phyloP scores from a whole-genome alignment of 805 yeast genomes.

The Spencermartinsiella europaea region DNA sequence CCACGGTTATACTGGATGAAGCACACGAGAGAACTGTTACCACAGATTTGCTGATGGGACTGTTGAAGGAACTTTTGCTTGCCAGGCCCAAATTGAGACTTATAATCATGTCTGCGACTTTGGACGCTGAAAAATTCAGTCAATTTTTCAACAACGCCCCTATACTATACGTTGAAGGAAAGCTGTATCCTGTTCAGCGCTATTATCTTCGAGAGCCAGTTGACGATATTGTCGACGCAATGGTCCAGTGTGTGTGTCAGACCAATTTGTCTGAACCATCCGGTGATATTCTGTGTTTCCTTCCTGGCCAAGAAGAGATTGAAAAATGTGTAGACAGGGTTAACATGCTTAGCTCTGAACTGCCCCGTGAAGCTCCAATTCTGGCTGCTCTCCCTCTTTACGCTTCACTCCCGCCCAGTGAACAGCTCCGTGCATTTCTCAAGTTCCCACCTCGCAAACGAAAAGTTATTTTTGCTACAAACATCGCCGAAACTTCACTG shows the following conservation, averaged over 20 bases:
- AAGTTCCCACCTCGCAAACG: conserved; percentile 61
- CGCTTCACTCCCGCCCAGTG: conserved; percentile 85
- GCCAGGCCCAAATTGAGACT: conserved; percentile 58
- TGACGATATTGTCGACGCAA: conserved; percentile 80
- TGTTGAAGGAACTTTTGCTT: conserved; percentile 63
- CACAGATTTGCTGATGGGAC: conserved; percentile 86
- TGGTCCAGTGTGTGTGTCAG: conserved; percentile 69
- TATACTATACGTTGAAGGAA: conserved; percentile 84
- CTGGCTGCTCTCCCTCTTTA: conserved; percentile 79
- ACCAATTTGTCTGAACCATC: conserved; percentile 71
- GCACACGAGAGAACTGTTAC: conserved; percentile 95
- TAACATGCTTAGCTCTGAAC: conserved; percentile 48
- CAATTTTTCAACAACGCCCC: conserved; percentile 70
- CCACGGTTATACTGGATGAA: conserved; percentile 83
- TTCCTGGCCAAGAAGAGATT: conserved; percentile 97
- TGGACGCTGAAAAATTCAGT: conserved; percentile 84
- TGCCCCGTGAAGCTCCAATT: conserved; percentile 71
- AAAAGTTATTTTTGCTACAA: conserved; percentile 86
- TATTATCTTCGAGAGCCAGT: conserved; percentile 57
- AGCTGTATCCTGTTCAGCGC: conserved; percentile 77
- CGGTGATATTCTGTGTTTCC: conserved; percentile 89
- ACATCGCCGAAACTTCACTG: conserved; percentile 96
- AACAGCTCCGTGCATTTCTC: conserved; percentile 76
- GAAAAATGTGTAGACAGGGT: conserved; percentile 72
- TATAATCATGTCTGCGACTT: conserved; percentile 93